Base-by-base conservation (phyloP, 2,329 filamentous ascomycete species). In the Neonectria ditissima region DNA sequence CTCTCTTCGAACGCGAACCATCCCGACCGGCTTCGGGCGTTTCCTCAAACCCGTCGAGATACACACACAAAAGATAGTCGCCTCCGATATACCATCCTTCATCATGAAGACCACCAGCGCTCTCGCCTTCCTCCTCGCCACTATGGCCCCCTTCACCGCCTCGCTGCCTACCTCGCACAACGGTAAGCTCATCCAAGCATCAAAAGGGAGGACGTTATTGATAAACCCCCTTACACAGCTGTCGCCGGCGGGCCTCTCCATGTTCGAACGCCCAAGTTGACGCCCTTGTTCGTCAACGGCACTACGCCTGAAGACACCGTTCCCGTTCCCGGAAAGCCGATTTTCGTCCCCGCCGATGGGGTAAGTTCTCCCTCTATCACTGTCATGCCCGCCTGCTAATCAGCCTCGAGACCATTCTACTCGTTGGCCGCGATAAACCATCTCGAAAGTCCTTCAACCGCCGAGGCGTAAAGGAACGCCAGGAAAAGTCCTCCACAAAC, bases 91-190 rank as follows among this genome's bases (percentile, higher is more conserved):
- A 63, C 44, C 41, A 26, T 48, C 48, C 41, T 62, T 53, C 52
- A 56, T 45, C 51, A 75, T 75, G 73, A 75, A 74, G 70, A 63
- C 70, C 44, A 45, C 60, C 55, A 63, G 54, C 53, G 62, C 64
- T 47, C 20, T 69, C 51, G 37, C 67, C 39, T 45, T 74, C 28
- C 30, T 65, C 48, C 50, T 75, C 48, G 67, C 69, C 43, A 59
- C 55, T 24, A 55, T 64, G 54, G 66, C 64, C 10, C 62, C 72
- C 10, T 45, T 74, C 26, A 63, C 62, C 2, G 22, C 62, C 39
- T 68, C 73, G 34, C 45, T 65, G 9, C 62, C 66, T 45, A 47
- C 66, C 34, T 55, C 66, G 28, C 54, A 66, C 47, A 69, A 58
- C 3, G 44, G 69, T 71, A 13, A 68, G 58, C 58, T 34, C 10